These are phyloP conservation scores for Tricholoma flavovirens DNA, from an alignment of 768 basidiomycete genomes.

Conservation along the genomic window DNA sequence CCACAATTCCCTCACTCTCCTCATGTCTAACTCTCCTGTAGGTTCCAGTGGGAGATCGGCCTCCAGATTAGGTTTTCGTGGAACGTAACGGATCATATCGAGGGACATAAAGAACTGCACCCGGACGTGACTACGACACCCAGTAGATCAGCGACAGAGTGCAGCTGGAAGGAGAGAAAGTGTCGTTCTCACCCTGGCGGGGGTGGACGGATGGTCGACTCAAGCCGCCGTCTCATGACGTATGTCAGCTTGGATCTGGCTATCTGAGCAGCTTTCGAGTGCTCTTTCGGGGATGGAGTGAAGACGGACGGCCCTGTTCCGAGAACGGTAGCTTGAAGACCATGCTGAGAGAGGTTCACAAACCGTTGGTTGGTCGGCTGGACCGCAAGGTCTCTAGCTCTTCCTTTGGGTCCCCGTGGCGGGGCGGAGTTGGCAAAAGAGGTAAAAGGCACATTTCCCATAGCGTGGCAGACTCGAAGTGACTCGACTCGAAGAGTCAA, in stretches of 20 bases:
- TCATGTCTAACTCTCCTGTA: slow-evolving; percentile 14
- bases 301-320: slow-evolving; percentile 9
- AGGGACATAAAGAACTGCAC: slow-evolving; percentile 12
- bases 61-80: slow-evolving; percentile 9
- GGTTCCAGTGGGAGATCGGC: slow-evolving; percentile 15
- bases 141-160: not conserved
- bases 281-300: slow-evolving; percentile 8
- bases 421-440: not conserved
- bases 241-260: not conserved
- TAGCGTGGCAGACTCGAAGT: not conserved
- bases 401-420: slow-evolving; percentile 2
- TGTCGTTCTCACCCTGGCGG: slow-evolving; percentile 11
- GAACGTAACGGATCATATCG: slow-evolving; percentile 1
- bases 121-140: slow-evolving; percentile 11
- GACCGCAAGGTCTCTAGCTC: not conserved
- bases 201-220: slow-evolving; percentile 1
- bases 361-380: not conserved
- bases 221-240: not conserved
- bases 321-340: not conserved
- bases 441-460: slow-evolving; percentile 30
- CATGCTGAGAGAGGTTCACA: not conserved
- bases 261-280: not conserved
- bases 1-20: slow-evolving; percentile 14
- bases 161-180: not conserved
- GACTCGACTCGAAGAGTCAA: not conserved